Base-by-base conservation (phyloP, 441 rosid genomes). In the Syzygium malaccense region DNA sequence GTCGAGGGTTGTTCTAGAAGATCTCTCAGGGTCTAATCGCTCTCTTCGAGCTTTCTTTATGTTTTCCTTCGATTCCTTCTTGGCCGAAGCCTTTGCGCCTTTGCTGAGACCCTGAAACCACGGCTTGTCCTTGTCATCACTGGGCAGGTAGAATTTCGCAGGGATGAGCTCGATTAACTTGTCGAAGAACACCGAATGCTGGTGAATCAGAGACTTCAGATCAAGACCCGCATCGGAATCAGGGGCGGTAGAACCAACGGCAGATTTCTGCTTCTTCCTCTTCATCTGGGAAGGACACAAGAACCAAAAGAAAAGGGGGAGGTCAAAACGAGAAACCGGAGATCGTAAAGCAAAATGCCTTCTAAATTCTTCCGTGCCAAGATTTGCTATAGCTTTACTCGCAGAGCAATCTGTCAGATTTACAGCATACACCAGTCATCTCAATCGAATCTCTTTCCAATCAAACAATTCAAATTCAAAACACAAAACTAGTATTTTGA, bases 51-150 rank as follows among this genome's bases (percentile, higher is more conserved):
- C 99, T 89, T 94, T 95, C 94, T 95, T 95, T 45, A 95, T 89
- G 89, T 96, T 97, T 62, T 93, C 92, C 62, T 87, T 95, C 6
- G 97, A 90, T 62, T 91, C 93, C 88, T 93, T 94, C 96, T 96
- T 96, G 45, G 96, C 96, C 32, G 87, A 90, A 60, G 95, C 98
- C 87, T 93, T 95, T 79, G 94, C 93, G 53, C 83, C 90, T 91
- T 95, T 97, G 92, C 94, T 95, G 78, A 97, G 98, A 85, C 99
- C 99, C 17, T 93, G 96, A 89, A 93, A 95, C 97, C 97, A 95
- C 28, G 93, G 92, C 87, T 91, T 96, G 75, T 96, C 98, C 12
- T 92, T 92, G 85, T 95, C 99, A 92, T 94, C 96, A 84, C 6
- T 54, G 7, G 98, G 94, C 60, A 95, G 88, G 93, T 96, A 97